Evolutionary conservation across 2,329 filamentous ascomycete genomes (phyloP), one percentile per base, ranked within the genome.

Genomic region (Diplocarpon rosae): DNA sequence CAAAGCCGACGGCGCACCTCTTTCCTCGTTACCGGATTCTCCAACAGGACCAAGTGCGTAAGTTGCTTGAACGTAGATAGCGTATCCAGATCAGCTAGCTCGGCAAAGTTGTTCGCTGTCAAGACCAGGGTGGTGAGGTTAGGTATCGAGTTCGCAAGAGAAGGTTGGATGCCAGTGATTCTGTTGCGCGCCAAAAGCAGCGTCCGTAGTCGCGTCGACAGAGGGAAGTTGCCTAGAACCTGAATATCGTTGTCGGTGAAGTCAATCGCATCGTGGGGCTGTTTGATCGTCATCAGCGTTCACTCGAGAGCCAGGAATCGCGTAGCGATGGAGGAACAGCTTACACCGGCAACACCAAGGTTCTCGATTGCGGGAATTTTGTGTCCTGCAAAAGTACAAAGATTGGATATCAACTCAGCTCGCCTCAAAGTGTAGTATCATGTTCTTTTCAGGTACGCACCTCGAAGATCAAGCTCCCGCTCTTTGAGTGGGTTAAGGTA

Each of bases 401-500:
- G 35, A 35, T 70, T 68, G 64, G 67, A 70, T 84, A 89, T 93
- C 82, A 92, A 90, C 77, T 78, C 75, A 85, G 83, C 76, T 80
- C 80, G 66, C 64, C 65, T 70, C 63, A 70, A 79, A 78, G 79
- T 88, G 85, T 85, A 95, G 87, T 79, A 94, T 92, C 88, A 57
- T 90, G 85, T 75, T 80, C 87, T 87, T 94, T 87, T 84, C 84
- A 78, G 70, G 69, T 76, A 58, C 88, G 80, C 85, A 96, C 92
- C 92, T 95, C 92, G 82, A 61, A 98, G 86, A 74, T 96, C 89
- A 66, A 98, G 80, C 78, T 98, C 92, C 68, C 92, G 87, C 76
- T 98, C 92, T 71, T 92, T 94, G 67, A 98, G 78, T 65, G 90
- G 89, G 70, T 96, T 98, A 69, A 96, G 84, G 75, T 95, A 98